Evolutionary conservation across 495 filamentous ascomycete genomes (phyloP).

Genomic region (Tuber microsphaerosporum): DNA sequence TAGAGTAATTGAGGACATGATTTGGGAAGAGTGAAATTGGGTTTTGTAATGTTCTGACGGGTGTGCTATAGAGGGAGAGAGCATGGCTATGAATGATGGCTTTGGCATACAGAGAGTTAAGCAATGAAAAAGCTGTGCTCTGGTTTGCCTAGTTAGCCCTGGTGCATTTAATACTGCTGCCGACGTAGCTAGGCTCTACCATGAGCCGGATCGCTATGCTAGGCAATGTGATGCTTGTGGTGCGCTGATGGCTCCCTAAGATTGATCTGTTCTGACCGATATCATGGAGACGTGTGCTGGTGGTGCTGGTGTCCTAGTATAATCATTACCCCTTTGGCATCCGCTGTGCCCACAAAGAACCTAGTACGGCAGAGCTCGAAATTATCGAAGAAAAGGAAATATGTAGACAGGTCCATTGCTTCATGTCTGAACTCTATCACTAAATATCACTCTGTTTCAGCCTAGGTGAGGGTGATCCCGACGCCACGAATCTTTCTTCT

Average conservation of each 20-base stretch:
- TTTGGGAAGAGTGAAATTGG: neutral
- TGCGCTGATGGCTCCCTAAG: neutral
- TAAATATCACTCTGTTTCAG: neutral
- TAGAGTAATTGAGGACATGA: neutral
- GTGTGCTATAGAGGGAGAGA: neutral
- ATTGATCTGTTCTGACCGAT: neutral
- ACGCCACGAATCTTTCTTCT: too few species aligned
- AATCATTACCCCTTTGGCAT: neutral
- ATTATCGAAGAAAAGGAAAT: neutral
- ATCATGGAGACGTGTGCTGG: neutral
- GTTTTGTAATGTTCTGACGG: neutral
- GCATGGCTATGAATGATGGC: neutral
- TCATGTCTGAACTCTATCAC: neutral
- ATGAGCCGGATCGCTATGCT: too few species aligned
- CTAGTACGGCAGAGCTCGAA: neutral
- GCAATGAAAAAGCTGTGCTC: too few species aligned
- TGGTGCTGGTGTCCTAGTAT: neutral
- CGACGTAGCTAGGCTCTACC: too few species aligned
- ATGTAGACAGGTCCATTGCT: neutral
- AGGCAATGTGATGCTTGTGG: too few species aligned
- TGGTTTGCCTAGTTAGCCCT: too few species aligned
- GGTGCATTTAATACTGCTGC: too few species aligned
- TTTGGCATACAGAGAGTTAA: too few species aligned
- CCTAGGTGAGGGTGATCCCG: too few species aligned
- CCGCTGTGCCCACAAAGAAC: neutral